These are phyloP conservation scores for Acanthochlamys bracteata DNA, from an alignment of 106 monocot genomes.

Conservation along the genomic window DNA sequence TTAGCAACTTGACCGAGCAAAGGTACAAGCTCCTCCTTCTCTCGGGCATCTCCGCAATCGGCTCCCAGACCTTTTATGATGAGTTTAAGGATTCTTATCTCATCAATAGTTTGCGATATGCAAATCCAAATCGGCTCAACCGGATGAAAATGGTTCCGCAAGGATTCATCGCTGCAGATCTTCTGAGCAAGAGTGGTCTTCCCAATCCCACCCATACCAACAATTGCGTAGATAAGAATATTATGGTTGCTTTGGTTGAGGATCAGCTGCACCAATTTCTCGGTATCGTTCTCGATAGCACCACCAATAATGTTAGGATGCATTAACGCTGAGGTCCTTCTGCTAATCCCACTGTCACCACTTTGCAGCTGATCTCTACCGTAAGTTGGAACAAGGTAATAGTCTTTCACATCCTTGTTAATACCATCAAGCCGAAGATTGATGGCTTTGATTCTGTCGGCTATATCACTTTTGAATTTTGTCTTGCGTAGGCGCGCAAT, in stretches of 20 bases:
- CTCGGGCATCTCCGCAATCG: conserved; percentile 3
- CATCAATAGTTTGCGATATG: conserved; percentile 15
- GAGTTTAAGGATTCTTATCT: conserved; percentile 14
- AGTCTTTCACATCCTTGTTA: conserved; percentile 5
- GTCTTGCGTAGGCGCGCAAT: neutral
- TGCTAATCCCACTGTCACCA: neutral
- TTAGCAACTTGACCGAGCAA: conserved; percentile 6
- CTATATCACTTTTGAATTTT: neutral
- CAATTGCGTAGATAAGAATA: conserved; percentile 13
- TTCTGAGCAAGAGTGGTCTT: conserved; percentile 37
- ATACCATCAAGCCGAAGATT: neutral
- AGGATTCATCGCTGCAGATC: conserved; percentile 7
- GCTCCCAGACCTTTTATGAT: conserved; percentile 17
- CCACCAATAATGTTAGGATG: conserved; percentile 20
- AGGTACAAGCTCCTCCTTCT: conserved; percentile 9
- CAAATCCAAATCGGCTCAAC: conserved; percentile 11
- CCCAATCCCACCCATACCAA: conserved; percentile 37
- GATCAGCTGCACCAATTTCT: conserved; percentile 16
- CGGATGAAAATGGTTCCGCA: conserved; percentile 2
- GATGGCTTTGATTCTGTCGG: neutral
- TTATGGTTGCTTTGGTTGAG: neutral
- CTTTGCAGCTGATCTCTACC: too few relatives aligned
- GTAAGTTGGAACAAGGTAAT: conserved; percentile 5
- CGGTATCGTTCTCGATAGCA: conserved; percentile 17
- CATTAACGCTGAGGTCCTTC: conserved; percentile 3